A percentile compares a stretch with the other conserved stretches of the same genome.
These are phyloP conservation scores for Pleurotus djamor DNA, from an alignment of 768 basidiomycete genomes.

Conservation along the genomic window DNA sequence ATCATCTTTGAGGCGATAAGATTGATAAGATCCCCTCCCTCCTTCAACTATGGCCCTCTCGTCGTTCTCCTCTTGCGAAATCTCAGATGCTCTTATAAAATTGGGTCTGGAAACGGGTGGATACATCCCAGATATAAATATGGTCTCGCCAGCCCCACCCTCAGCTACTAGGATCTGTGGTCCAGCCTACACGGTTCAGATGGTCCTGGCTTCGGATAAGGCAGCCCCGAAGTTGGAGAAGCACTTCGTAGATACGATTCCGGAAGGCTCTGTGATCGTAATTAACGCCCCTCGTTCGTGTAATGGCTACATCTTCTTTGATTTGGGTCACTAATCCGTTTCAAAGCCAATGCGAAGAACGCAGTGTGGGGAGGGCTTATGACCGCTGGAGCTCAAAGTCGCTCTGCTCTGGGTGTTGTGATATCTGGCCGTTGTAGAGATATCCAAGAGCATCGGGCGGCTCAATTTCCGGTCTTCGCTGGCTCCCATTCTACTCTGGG, in stretches of 20 bases:
- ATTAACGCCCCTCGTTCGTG: constrained; percentile 68
- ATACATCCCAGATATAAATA: constrained; percentile 73
- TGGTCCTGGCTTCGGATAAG: constrained; percentile 61
- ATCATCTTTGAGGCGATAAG: background rate
- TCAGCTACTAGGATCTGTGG: constrained; percentile 50
- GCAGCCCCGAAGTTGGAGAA: constrained; percentile 58
- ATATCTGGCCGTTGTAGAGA: constrained; percentile 88
- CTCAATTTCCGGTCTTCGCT: constrained; percentile 80
- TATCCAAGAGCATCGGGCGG: constrained; percentile 67
- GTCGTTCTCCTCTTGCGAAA: constrained; percentile 70
- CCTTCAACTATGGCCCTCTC: constrained; percentile 16
- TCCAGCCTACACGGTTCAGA: constrained; percentile 85
- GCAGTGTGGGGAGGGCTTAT: constrained; percentile 94
- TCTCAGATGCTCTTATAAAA: constrained; percentile 88
- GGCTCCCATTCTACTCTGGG: constrained; percentile 83
- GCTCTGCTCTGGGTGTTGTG: constrained; percentile 69
- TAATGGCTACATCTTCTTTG: constrained; percentile 6
- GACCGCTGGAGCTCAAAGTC: constrained; percentile 80
- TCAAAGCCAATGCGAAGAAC: constrained; percentile 60
- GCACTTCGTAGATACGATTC: constrained; percentile 84
- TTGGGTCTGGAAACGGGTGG: constrained; percentile 73
- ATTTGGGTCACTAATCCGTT: constrained; percentile 14
- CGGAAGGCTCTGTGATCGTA: constrained; percentile 64
- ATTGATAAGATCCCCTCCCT: constrained; percentile 5
- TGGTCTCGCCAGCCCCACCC: constrained; percentile 39